Base-by-base conservation (phyloP, 352 stramenopile genomes). In the Phytophthora boehmeriae region DNA sequence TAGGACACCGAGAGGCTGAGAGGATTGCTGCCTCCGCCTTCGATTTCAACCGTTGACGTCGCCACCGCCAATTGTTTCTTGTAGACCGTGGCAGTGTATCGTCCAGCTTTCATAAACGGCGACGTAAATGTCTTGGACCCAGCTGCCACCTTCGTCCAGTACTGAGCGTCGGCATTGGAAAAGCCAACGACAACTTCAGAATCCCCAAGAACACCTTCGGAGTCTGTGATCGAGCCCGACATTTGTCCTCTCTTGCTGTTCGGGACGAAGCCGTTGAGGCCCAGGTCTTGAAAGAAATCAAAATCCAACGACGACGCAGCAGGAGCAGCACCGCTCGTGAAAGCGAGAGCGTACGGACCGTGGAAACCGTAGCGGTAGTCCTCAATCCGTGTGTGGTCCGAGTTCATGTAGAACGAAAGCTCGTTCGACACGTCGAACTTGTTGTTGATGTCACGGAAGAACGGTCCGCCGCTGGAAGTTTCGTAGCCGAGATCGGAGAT, bases 381-480 rank as follows among this genome's bases (percentile, higher is more conserved):
- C 28, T 84, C 75, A 0, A 57, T 84, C n/a, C 71, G 72, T 19
- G 75, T 84, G 52, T 84, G 75, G 48, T 84, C 75, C 63, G 75
- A 84, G 54, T 81, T 77, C 75, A 84, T 80, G 63, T 84, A 84
- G 54, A 84, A 81, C 49, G 68, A 72, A 25, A 84, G 66, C 45
- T 84, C 75, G 30, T 84, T 84, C 1, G 69, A 68, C 5, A 64
- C 66, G 30, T 67, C 64, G 42, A 74, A 71, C 54, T 84, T 71
- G 65, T 84, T 80, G 60, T 84, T 84, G 47, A 84, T 84, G 42
- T 84, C 75, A 14, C 72, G 68, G 66, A 75, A 80, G 60, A 84
- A 84, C n/a, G 75, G 75, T 2, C 72, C 72, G 17, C 67, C 56
- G 16, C 60, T 76, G 4, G 75, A 85, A 2, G 61, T 75, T 53